These are phyloP conservation scores for Diplodia sapinea DNA, from an alignment of 2,329 filamentous ascomycete genomes.

Conservation along the genomic window DNA sequence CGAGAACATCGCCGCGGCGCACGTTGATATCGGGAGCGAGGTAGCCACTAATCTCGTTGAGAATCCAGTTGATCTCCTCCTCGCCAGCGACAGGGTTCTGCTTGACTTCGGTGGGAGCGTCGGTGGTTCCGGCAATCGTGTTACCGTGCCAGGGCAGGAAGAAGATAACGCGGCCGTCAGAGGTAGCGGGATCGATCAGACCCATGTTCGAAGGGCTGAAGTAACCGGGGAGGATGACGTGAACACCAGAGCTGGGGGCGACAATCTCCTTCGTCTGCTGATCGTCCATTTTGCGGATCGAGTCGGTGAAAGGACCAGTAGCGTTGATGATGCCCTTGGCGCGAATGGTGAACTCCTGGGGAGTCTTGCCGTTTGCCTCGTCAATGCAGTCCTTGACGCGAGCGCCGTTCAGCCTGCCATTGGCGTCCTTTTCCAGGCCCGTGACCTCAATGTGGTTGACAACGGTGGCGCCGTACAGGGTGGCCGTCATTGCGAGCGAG, in stretches of 20 bases:
- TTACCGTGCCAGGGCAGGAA: slow-evolving; percentile 94
- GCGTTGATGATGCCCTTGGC: slow-evolving; percentile 87
- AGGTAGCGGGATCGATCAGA: slow-evolving; percentile 83
- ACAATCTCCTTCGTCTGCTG: slow-evolving; percentile 75
- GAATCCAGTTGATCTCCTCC: slow-evolving; percentile 85
- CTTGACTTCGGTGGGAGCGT: slow-evolving; percentile 74
- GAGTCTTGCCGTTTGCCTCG: slow-evolving; percentile 66
- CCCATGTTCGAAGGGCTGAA: slow-evolving; percentile 87
- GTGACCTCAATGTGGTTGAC: slow-evolving; percentile 86
- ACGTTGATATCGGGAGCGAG: slow-evolving; percentile 84
- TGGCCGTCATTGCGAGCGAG: slow-evolving; percentile 84
- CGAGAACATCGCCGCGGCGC: slow-evolving; percentile 83
- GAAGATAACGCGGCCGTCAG: slow-evolving; percentile 88
- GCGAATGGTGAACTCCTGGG: slow-evolving; percentile 71
- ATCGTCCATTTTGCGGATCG: slow-evolving; percentile 85
- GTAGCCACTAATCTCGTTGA: slow-evolving; percentile 82
- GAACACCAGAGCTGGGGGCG: slow-evolving; percentile 82
- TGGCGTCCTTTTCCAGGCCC: slow-evolving; percentile 72
- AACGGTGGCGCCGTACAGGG: slow-evolving; percentile 82
- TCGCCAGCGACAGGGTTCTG: slow-evolving; percentile 78
- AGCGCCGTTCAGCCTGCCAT: slow-evolving; percentile 76
- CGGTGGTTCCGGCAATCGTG: slow-evolving; percentile 88
- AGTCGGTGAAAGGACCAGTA: slow-evolving; percentile 85
- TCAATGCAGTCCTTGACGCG: slow-evolving; percentile 72
- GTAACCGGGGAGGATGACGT: slow-evolving; percentile 86